These are phyloP conservation scores for Thermothelomyces thermophilus DNA, from an alignment of 2,329 filamentous ascomycete species.

Conservation along the genomic window DNA sequence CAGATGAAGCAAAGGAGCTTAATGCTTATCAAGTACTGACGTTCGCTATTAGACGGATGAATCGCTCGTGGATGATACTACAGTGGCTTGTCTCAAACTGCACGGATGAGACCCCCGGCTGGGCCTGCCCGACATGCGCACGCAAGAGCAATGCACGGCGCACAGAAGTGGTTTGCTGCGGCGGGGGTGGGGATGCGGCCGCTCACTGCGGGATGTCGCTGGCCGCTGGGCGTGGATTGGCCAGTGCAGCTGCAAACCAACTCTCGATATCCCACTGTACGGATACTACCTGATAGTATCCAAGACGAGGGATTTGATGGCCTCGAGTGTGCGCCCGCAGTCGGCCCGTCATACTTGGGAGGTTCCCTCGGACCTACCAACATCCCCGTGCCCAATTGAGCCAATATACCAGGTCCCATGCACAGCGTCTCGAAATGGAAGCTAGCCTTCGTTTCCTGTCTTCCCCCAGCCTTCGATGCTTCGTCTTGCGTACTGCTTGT, in stretches of 20 bases:
- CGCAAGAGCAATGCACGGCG: constrained; percentile 13
- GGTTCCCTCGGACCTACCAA: constrained; percentile 18
- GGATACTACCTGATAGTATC: neutral
- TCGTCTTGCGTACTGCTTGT: constrained; percentile 17
- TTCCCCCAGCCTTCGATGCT: constrained; percentile 18
- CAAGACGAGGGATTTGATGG: neutral
- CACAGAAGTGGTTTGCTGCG: neutral
- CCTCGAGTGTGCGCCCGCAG: constrained; percentile 4
- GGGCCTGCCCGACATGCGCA: constrained; percentile 7
- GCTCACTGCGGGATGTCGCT: neutral
- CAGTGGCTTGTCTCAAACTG: constrained; percentile 17
- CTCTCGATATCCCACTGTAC: no score
- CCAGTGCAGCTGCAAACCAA: constrained; percentile 1
- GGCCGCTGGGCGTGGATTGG: neutral
- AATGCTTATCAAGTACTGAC: no score
- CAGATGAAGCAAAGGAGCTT: no score
- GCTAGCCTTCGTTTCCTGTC: constrained; percentile 20
- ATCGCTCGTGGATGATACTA: constrained; percentile 1
- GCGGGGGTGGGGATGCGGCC: neutral
- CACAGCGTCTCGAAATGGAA: constrained; percentile 15
- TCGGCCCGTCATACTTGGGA: constrained; percentile 16
- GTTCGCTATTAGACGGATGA: constrained; percentile 5
- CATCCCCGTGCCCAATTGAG: constrained; percentile 22
- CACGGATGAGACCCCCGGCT: neutral
- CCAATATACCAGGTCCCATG: constrained; percentile 2